A percentile compares a stretch with the other conserved stretches of the same genome.
Conservation (phyloP, 129 eudicot genomes). For the Solidago caesia region DNA sequence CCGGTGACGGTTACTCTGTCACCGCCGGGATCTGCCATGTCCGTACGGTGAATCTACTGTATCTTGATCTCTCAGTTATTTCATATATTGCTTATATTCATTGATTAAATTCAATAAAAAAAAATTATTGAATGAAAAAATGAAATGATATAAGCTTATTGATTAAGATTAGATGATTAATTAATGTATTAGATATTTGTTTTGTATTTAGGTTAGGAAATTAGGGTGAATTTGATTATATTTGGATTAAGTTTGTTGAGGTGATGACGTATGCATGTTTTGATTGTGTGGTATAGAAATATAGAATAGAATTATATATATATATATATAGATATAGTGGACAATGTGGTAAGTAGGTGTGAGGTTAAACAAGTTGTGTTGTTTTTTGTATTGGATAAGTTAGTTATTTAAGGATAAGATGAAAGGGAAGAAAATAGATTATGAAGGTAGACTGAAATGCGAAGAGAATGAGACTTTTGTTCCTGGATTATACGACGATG, state of each 20-base stretch:
- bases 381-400: neutral
- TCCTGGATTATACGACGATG: conserved; percentile 70
- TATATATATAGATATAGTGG: conserved; percentile 17
- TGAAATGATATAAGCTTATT: neutral
- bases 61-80: conserved; percentile 12
- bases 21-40: conserved; percentile 29
- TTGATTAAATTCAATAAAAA: conserved; percentile 7
- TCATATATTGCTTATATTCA: neutral
- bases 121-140: neutral
- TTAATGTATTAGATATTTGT: no score
- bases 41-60: conserved; percentile 24
- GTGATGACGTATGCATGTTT: conserved; percentile 29
- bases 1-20: conserved; percentile 33
- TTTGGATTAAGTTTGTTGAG: conserved; percentile 30
- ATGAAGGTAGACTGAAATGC: conserved; percentile 32
- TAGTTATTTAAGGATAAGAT: conserved; percentile 22
- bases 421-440: conserved; percentile 29
- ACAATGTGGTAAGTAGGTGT: conserved; percentile 7
- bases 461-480: conserved; percentile 46
- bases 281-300: conserved; percentile 8
- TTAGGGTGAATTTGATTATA: conserved; percentile 21
- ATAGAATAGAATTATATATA: neutral
- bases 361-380: conserved; percentile 15
- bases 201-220: conserved; percentile 17
- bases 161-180: no score